phyloP scores from a whole-genome alignment of 495 filamentous ascomycete genomes.

The Hypomontagnella submonticulosa region DNA sequence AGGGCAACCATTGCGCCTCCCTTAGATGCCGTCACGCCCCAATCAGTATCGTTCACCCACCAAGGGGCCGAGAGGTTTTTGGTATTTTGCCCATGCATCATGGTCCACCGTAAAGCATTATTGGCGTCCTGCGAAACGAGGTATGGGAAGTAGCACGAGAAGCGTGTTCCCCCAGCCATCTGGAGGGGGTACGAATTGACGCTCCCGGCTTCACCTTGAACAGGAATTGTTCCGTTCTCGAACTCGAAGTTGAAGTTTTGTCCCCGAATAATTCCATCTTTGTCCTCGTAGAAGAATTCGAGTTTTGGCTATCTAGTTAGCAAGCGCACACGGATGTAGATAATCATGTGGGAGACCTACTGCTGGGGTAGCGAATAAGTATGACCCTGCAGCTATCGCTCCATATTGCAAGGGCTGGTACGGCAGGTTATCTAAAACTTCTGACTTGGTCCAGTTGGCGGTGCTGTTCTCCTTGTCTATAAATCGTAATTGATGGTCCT shows the following conservation, averaged over 20 bases:
- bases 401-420: constrained; percentile 30
- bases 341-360: constrained; percentile 15
- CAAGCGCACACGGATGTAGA: neutral
- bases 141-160: constrained; percentile 34
- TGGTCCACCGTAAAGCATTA: constrained; percentile 27
- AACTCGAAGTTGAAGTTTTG: constrained; percentile 40
- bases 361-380: constrained; percentile 18
- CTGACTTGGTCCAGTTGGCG: constrained; percentile 24
- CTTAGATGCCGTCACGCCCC: constrained; percentile 24
- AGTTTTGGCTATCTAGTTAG: constrained; percentile 35
- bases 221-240: constrained; percentile 29
- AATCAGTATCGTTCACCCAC: constrained; percentile 38
- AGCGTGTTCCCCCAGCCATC: constrained; percentile 8
- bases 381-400: constrained; percentile 27
- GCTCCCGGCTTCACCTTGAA: constrained; percentile 29
- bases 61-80: constrained; percentile 24
- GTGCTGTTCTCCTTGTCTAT: constrained; percentile 19
- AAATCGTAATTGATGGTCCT: constrained; percentile 32
- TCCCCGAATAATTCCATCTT: constrained; percentile 34
- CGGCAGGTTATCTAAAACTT: constrained; percentile 20
- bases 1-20: constrained; percentile 21
- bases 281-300: constrained; percentile 38
- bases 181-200: constrained; percentile 34
- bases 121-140: constrained; percentile 32
- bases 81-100: constrained; percentile 21